A percentile compares a stretch with the other conserved stretches of the same genome.
phyloP scores from a whole-genome alignment of 352 stramenopile genomes.

The Halophytophthora polymorphica region DNA sequence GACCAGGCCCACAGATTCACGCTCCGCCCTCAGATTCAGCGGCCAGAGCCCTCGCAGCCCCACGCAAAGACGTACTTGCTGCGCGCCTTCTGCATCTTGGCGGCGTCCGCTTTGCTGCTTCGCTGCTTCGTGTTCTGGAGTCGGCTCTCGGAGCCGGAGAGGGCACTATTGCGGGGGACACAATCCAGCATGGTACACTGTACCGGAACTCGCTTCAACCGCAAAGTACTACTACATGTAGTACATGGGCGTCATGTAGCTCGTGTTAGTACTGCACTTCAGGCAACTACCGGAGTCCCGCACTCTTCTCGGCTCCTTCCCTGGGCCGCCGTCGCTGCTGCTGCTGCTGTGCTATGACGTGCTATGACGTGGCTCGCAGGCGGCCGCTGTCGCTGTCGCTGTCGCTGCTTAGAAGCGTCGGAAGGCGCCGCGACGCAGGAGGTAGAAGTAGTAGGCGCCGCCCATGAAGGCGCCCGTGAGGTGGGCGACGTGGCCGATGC shows the following conservation, averaged over 20 bases:
- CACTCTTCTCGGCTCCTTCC: too few species aligned
- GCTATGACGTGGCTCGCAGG: too few species aligned
- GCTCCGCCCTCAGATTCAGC: neutral
- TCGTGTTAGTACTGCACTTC: too few species aligned
- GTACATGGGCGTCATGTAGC: too few species aligned
- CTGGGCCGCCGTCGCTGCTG: too few species aligned
- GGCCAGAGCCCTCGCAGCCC: too few species aligned
- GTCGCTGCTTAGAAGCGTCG: constrained; percentile 23
- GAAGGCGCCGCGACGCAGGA: constrained; percentile 29
- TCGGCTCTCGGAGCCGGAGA: neutral
- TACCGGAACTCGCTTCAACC: too few species aligned
- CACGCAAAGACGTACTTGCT: constrained; percentile 61
- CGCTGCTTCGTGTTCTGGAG: neutral
- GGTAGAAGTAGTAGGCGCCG: constrained; percentile 57
- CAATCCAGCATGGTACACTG: neutral
- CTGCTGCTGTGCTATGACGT: too few species aligned
- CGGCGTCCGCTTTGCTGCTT: neutral
- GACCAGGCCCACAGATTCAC: neutral
- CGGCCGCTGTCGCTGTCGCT: too few species aligned
- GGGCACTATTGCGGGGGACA: constrained; percentile 13
- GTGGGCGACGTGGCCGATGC: constrained; percentile 75
- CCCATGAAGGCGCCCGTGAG: constrained; percentile 63
- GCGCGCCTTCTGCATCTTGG: constrained; percentile 44
- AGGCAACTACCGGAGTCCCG: too few species aligned
- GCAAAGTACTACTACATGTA: too few species aligned